Conservation (phyloP, 2,329 filamentous ascomycete species). For the Hortaea werneckii region DNA sequence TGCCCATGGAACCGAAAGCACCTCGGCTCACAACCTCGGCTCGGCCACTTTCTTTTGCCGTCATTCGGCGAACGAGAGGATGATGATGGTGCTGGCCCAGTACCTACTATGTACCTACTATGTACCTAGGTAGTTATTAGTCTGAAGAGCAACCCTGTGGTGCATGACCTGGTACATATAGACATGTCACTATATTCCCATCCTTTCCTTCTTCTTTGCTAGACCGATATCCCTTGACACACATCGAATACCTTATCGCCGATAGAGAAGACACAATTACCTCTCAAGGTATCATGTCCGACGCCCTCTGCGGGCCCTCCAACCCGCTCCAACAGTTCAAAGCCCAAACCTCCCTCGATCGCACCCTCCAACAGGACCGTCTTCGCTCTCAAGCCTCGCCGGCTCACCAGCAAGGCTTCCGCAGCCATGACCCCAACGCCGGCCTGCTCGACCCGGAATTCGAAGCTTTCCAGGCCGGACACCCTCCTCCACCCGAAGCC, state of each 20-base stretch:
- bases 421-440: conserved; percentile 46
- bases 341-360: conserved; percentile 58
- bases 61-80: too few relatives aligned
- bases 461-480: conserved; percentile 54
- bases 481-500: conserved; percentile 29
- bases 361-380: conserved; percentile 64
- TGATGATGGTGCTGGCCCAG: too few relatives aligned
- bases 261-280: not conserved
- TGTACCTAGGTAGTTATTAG: too few relatives aligned
- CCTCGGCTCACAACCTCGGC: not conserved
- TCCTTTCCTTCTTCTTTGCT: not conserved
- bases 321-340: conserved; percentile 65
- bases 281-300: conserved; percentile 45
- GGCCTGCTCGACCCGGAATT: conserved; percentile 56
- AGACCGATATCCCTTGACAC: not conserved
- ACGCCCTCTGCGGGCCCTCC: conserved; percentile 63
- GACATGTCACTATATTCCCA: not conserved
- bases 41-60: not conserved
- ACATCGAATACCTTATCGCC: too few relatives aligned
- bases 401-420: conserved; percentile 45
- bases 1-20: not conserved
- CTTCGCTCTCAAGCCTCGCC: conserved; percentile 40
- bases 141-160: too few relatives aligned
- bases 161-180: too few relatives aligned
- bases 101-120: too few relatives aligned